Conservation (phyloP, 2,329 filamentous ascomycete genomes). For the Hymenoscyphus salicellus region DNA sequence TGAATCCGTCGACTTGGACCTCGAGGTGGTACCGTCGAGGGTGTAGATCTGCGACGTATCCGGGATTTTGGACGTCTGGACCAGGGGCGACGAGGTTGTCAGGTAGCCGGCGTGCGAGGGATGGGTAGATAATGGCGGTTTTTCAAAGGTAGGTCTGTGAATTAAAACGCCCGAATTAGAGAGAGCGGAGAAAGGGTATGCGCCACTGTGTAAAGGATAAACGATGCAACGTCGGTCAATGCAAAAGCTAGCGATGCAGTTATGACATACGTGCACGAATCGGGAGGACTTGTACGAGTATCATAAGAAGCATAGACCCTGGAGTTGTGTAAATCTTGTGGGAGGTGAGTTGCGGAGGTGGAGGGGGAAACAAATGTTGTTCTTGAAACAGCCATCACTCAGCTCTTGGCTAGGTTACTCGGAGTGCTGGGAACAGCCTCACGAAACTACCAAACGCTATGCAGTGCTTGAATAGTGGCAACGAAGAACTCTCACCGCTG, state of each 20-base stretch:
- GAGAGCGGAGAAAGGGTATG: slow-evolving; percentile 7
- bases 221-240: slow-evolving; percentile 17
- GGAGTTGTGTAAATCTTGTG: neutral
- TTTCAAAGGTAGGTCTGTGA: slow-evolving; percentile 37
- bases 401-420: neutral
- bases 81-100: slow-evolving; percentile 65
- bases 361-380: neutral
- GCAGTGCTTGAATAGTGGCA: neutral
- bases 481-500: neutral
- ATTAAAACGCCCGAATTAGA: slow-evolving; percentile 19
- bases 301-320: neutral
- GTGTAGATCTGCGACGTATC: slow-evolving; percentile 37
- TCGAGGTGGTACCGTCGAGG: slow-evolving; percentile 36
- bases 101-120: slow-evolving; percentile 66
- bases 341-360: neutral
- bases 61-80: slow-evolving; percentile 55
- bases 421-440: neutral
- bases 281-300: neutral
- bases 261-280: neutral
- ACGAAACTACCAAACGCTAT: neutral
- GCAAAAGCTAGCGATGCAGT: neutral
- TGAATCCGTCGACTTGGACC: slow-evolving; percentile 39
- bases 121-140: slow-evolving; percentile 53
- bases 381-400: neutral
- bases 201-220: slow-evolving; percentile 9